Evolutionary conservation across 78 protist genomes (phyloP).

Genomic region (Paratrimastix pyriformis): DNA sequence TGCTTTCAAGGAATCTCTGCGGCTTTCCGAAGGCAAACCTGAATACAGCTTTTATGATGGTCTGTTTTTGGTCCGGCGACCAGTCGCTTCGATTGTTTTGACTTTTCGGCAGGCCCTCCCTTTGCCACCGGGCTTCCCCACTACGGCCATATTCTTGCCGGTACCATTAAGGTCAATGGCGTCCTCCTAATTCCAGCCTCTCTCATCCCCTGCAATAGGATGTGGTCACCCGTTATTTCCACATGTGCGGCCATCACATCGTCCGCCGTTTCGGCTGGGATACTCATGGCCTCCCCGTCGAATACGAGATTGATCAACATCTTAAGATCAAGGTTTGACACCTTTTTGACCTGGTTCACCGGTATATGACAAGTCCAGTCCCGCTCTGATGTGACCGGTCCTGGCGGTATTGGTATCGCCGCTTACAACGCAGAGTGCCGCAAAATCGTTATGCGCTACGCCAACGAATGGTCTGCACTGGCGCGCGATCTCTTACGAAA

Average conservation of each 20-base stretch:
- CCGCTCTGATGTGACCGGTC: no score
- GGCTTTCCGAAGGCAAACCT: constrained; percentile 9
- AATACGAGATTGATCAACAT: constrained; percentile 90
- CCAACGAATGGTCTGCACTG: constrained; percentile 94
- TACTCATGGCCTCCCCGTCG: constrained; percentile 98
- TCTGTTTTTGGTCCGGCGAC: not conserved
- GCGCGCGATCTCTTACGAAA: no score
- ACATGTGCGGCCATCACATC: constrained; percentile 89
- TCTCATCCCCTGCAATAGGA: constrained; percentile 46
- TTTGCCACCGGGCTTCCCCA: constrained; percentile 99
- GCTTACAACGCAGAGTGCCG: constrained; percentile 90
- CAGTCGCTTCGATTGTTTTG: not conserved
- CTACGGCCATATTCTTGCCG: constrained; percentile 97
- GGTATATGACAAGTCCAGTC: no score
- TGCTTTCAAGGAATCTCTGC: constrained; percentile 75
- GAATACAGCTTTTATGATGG: constrained; percentile 57
- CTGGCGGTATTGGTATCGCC: constrained; percentile 64
- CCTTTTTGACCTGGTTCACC: no score
- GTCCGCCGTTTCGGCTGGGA: constrained; percentile 98
- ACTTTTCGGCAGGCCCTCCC: constrained; percentile 91
- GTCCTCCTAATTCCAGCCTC: not conserved
- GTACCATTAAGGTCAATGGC: constrained; percentile 80
- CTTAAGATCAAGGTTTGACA: constrained; percentile 13
- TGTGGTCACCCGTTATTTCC: constrained; percentile 87
- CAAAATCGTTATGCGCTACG: constrained; percentile 77